Evolutionary conservation across 2,329 filamentous ascomycete genomes (phyloP).

Genomic region (Fusarium bactridioides): DNA sequence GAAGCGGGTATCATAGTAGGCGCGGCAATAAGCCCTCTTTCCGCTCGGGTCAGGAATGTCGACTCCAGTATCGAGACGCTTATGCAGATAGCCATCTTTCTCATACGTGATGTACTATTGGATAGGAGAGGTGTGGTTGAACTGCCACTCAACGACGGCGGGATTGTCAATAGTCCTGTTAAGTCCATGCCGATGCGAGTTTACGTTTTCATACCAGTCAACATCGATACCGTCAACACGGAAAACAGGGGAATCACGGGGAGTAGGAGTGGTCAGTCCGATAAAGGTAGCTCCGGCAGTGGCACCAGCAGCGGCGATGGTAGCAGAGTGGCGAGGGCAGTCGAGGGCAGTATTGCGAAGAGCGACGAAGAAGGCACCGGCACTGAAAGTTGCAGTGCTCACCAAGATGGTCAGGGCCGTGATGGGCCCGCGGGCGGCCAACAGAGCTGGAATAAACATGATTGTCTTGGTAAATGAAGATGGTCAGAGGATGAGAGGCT

Average conservation of each 20-base stretch:
- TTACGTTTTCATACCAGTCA: background rate
- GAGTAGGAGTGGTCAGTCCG: background rate
- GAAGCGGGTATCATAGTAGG: background rate
- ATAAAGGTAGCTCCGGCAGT: background rate
- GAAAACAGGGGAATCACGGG: background rate
- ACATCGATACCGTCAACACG: background rate
- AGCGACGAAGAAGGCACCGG: background rate
- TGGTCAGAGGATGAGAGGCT: background rate
- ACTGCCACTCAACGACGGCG: background rate
- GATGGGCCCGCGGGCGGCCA: background rate
- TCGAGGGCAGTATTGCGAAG: background rate
- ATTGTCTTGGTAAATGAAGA: accelerated
- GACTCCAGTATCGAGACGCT: background rate
- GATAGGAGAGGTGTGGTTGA: background rate
- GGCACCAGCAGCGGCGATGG: background rate
- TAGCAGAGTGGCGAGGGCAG: background rate
- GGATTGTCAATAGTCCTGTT: background rate
- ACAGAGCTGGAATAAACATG: background rate
- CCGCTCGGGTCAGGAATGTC: background rate
- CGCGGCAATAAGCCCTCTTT: background rate
- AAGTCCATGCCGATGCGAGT: background rate
- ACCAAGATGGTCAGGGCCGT: background rate
- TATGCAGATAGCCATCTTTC: background rate
- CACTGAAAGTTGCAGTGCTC: background rate
- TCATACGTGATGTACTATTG: background rate